Evolutionary conservation across 352 stramenopile genomes (phyloP).

Genomic region (Globisporangium paddicum): DNA sequence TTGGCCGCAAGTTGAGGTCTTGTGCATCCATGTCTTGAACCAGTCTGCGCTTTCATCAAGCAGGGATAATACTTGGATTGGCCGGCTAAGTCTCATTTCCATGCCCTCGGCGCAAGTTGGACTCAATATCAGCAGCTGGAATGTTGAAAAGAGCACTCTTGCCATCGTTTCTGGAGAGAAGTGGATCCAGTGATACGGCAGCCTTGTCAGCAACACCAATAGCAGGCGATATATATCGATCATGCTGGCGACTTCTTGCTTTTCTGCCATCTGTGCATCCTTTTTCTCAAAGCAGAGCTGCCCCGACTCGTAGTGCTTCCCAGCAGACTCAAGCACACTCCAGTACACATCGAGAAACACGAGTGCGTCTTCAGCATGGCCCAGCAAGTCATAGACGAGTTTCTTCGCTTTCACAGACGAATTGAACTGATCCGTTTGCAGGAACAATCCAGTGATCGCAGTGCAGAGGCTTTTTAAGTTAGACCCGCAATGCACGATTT

Average conservation of each 20-base stretch:
- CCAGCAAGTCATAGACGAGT: slow-evolving; percentile 36
- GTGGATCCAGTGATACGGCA: slow-evolving; percentile 55
- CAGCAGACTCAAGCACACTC: slow-evolving; percentile 41
- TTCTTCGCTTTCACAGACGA: slow-evolving; percentile 17
- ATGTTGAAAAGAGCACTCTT: slow-evolving; percentile 31
- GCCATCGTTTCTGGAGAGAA: slow-evolving; percentile 39
- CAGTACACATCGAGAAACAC: slow-evolving; percentile 52
- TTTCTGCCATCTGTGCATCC: slow-evolving; percentile 5
- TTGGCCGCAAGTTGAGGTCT: slow-evolving; percentile 26
- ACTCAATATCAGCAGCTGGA: slow-evolving; percentile 40
- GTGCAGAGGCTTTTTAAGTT: slow-evolving; percentile 28
- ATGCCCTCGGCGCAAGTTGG: slow-evolving; percentile 19
- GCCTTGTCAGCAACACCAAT: slow-evolving; percentile 23
- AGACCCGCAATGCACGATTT: slow-evolving; percentile 44
- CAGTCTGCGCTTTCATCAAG: slow-evolving; percentile 32
- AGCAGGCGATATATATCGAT: slow-evolving; percentile 46
- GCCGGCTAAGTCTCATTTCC: slow-evolving; percentile 18
- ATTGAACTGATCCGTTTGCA: slow-evolving; percentile 17
- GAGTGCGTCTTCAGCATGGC: slow-evolving; percentile 36
- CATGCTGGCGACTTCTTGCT: slow-evolving; percentile 8
- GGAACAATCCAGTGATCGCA: slow-evolving; percentile 27
- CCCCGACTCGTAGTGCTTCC: slow-evolving; percentile 15
- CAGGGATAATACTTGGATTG: slow-evolving; percentile 26
- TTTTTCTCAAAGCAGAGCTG: slow-evolving; percentile 24
- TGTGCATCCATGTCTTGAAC: slow-evolving; percentile 46